These are phyloP conservation scores for Leptographium flavum DNA, from an alignment of 2,329 filamentous ascomycete species.

Conservation along the genomic window DNA sequence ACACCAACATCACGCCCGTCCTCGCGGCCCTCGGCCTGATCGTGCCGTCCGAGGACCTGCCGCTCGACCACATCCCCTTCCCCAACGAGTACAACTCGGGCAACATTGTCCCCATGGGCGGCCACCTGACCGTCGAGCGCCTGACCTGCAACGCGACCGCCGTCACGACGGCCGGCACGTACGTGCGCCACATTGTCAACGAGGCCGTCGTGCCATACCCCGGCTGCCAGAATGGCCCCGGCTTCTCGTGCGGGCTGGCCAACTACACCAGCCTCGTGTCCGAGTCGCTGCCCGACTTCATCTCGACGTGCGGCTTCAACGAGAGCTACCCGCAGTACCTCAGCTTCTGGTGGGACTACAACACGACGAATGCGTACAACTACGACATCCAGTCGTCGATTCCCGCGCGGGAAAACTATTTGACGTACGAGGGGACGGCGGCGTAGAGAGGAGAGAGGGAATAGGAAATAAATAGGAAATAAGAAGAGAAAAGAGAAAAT, in stretches of 20 bases:
- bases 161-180: slow-evolving; percentile 16
- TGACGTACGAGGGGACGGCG: slow-evolving; percentile 6
- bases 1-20: slow-evolving; percentile 10
- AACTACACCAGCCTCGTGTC: slow-evolving; percentile 30
- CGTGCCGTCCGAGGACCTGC: slow-evolving; percentile 19
- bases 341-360: slow-evolving; percentile 10
- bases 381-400: slow-evolving; percentile 6
- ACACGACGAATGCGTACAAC: slow-evolving; percentile 6
- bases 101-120: slow-evolving; percentile 46
- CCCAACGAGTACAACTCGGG: slow-evolving; percentile 6
- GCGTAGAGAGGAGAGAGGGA: too few relatives aligned
- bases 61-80: slow-evolving; percentile 28
- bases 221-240: slow-evolving; percentile 38
- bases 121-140: slow-evolving; percentile 50
- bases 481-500: too few relatives aligned
- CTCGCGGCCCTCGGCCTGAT: slow-evolving; percentile 7
- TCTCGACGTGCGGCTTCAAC: slow-evolving; percentile 7
- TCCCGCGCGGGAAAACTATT: slow-evolving; percentile 1
- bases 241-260: slow-evolving; percentile 32
- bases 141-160: slow-evolving; percentile 30
- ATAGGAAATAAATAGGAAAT: too few relatives aligned
- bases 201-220: slow-evolving; percentile 47
- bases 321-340: slow-evolving; percentile 8
- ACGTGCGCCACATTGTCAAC: slow-evolving; percentile 44
- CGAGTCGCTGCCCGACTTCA: slow-evolving; percentile 7